These are phyloP conservation scores for Colletotrichum sp. DNA, from an alignment of 2,329 filamentous ascomycete species.

Conservation along the genomic window DNA sequence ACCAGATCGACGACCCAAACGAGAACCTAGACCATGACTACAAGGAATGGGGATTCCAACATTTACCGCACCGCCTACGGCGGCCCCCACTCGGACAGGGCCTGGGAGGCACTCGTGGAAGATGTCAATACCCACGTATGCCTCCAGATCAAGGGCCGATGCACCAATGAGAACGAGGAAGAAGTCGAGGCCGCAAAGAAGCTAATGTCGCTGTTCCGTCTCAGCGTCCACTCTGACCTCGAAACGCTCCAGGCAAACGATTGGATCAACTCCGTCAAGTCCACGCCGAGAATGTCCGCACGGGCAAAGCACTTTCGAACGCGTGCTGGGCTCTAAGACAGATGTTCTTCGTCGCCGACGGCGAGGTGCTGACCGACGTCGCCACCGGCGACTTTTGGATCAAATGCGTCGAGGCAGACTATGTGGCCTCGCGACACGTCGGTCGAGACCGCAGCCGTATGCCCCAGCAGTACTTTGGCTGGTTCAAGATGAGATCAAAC, in stretches of 20 bases:
- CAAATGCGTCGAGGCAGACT: not conserved
- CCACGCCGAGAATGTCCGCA: not conserved
- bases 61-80: not conserved
- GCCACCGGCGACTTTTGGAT: not conserved
- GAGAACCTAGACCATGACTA: not conserved
- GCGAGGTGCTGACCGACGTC: not conserved
- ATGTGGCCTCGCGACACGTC: not conserved
- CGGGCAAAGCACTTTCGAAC: not conserved
- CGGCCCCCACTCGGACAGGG: not conserved
- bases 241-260: not conserved
- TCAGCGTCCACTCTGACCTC: not conserved
- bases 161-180: not conserved
- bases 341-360: not conserved
- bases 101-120: not conserved
- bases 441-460: not conserved
- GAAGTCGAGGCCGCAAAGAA: not conserved
- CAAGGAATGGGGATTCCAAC: not conserved
- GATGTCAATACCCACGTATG: not conserved
- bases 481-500: not conserved
- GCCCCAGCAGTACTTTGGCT: not conserved
- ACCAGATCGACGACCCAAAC: not conserved
- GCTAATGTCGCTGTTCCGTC: not conserved
- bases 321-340: not conserved
- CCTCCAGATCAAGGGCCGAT: not conserved
- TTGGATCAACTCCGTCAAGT: not conserved